Base-by-base conservation (phyloP, 176 grass and related monocot species). In the sorghum (Sorghum bicolor) region DNA sequence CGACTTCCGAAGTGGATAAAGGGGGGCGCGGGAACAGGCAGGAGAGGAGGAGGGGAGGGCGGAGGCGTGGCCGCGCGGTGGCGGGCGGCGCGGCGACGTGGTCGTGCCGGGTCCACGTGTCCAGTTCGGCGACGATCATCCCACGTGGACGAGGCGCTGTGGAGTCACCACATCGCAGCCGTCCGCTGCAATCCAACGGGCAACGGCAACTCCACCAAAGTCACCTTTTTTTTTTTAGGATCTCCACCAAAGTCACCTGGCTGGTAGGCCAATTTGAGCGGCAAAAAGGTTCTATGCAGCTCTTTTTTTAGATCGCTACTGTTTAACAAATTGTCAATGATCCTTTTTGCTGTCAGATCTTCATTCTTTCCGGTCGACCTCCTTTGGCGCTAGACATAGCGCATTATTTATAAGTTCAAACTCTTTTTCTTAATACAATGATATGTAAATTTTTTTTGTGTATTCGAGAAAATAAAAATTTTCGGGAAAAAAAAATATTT, bases 61-160 rank as follows among this genome's bases (percentile, higher is more conserved):
- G 68, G 17, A 74, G 70, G 77, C 84, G 85, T 78, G 86, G 86
- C 77, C 70, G 70, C 84, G 84, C 33, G 67, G 76, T 63, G 55
- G 76, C 53, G 83, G 83, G 52, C 60, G 41, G 22, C 36, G 75
- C 37, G 48, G 6, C 65, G 76, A 89, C 76, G 87, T 89, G 87
- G 76, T 29, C 22, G 1, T 4, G 28, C 75, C 19, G 26, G 1
- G 22, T 89, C 79, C 82, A 84, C 82, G 30, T 64, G 31, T 76
- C 71, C 30, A 45, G 12, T 55, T 38, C 20, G 25, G 12, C 0
- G 4, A 55, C 0, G 4, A 55, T 70, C 41, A 50, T 38, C 40
- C 67, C 15, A 74, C 43, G 43, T 73, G 70, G 70, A 60, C 10
- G 57, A 0, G 22, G 5, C n/a, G 22, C n/a, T 60, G 9, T 60